A percentile compares a stretch with the other conserved stretches of the same genome.
Conservation (phyloP, 2,329 filamentous ascomycete genomes). For the Arthrobotrys megalospora region DNA sequence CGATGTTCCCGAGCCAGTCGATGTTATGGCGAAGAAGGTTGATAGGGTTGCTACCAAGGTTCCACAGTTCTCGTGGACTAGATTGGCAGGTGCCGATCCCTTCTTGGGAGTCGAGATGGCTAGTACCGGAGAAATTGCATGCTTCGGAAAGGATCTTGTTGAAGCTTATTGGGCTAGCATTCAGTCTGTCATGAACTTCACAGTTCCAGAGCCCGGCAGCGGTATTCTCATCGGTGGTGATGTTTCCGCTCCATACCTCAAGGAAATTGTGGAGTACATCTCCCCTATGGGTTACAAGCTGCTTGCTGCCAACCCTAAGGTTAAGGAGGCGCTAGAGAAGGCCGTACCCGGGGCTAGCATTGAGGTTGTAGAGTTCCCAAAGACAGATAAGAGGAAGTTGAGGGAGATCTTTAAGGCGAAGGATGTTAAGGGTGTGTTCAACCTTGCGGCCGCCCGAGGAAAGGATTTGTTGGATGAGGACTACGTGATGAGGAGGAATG, state of each 20-base stretch:
- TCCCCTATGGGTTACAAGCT: constrained; percentile 94
- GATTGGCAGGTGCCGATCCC: constrained; percentile 94
- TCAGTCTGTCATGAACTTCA: constrained; percentile 99
- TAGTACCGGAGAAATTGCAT: constrained; percentile 97
- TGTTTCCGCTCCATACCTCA: constrained; percentile 78
- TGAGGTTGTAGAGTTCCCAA: constrained; percentile 96
- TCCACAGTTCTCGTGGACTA: constrained; percentile 98
- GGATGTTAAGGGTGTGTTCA: constrained; percentile 95
- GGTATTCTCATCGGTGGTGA: constrained; percentile 96
- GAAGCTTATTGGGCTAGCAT: constrained; percentile 98
- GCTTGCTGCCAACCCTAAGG: constrained; percentile 83
- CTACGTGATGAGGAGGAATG: constrained; percentile 98
- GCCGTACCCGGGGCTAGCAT: constrained; percentile 75
- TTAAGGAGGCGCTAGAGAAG: constrained; percentile 89
- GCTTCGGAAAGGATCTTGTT: constrained; percentile 94
- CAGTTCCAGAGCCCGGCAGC: constrained; percentile 92
- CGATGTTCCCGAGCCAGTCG: constrained; percentile 84
- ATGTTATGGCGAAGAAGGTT: constrained; percentile 90
- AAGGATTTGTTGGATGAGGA: constrained; percentile 91
- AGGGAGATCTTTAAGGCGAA: constrained; percentile 97
- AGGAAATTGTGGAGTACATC: constrained; percentile 86
- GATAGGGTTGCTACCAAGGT: constrained; percentile 98
- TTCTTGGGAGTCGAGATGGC: constrained; percentile 99
- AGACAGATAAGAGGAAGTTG: constrained; percentile 92
- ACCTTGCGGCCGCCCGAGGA: constrained; percentile 85